Percentiles rank a stretch among this genome's conserved stretches.
Conservation (phyloP, 2,329 filamentous ascomycete species). For the Aspergillaceae sp. region DNA sequence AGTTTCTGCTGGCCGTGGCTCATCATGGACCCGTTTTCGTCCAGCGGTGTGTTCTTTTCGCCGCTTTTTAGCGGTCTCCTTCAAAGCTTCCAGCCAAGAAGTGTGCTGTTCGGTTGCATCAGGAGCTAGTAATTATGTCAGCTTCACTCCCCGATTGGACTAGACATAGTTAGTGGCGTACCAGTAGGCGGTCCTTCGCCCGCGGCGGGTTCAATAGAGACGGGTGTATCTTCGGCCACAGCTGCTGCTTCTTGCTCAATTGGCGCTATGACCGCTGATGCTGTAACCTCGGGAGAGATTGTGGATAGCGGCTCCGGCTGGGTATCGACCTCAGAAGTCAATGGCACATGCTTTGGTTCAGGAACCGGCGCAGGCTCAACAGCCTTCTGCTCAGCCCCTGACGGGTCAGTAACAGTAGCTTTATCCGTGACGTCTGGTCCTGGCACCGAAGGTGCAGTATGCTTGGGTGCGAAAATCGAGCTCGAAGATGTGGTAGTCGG, state of each 20-base stretch:
- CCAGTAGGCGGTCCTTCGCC: not conserved
- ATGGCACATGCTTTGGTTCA: not conserved
- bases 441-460: not conserved
- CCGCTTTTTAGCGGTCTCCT: slow-evolving; percentile 16
- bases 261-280: not conserved
- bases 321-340: not conserved
- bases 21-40: slow-evolving; percentile 22
- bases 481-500: not conserved
- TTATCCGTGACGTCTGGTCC: not conserved
- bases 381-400: not conserved
- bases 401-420: not conserved
- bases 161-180: not conserved
- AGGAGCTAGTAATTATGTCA: slow-evolving; percentile 2
- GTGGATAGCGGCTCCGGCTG: not conserved
- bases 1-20: slow-evolving; percentile 6
- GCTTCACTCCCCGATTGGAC: not conserved
- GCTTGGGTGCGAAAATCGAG: not conserved
- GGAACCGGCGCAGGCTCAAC: not conserved
- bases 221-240: not conserved
- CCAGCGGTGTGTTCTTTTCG: slow-evolving; percentile 12
- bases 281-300: not conserved
- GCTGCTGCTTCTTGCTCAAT: not conserved
- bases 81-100: slow-evolving; percentile 14
- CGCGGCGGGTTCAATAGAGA: not conserved
- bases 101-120: slow-evolving; percentile 5